Base-by-base conservation (phyloP, 2,329 filamentous ascomycete genomes). In the Colletotrichum sp. region DNA sequence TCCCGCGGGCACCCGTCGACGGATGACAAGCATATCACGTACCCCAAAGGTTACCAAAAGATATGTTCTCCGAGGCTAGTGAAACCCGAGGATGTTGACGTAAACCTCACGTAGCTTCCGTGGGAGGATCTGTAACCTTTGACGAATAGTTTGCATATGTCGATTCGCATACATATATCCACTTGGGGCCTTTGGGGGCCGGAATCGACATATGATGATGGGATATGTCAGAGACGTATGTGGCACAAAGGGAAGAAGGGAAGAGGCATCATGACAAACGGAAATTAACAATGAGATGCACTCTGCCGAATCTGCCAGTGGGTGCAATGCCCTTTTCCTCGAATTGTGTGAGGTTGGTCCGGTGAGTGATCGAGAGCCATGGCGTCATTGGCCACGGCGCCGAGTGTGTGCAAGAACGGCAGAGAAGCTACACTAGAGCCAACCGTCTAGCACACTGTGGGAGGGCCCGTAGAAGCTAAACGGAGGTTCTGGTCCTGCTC, bases 361-460 rank as follows among this genome's bases (percentile, higher is more conserved):
- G 49, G 44, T 26, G 9, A 36, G 49, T 15, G 18, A 55, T 30
- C 55, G 52, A 39, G 34, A 62, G 30, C 57, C 15, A 69, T 76
- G 74, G 74, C 74, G 74, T 76, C 74, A 76, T 76, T 60, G 64
- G 64, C 73, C 36, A 15, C 32, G 30, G 34, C 12, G 49, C 34
- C 28, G 68, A 66, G 34, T 30, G 26, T 32, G 39, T 21, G 60
- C n/a, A 24, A 39, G n/a, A 24, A 30, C 32, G 16, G n/a, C 26
- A 59, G 59, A 72, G 64, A 55, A 44, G 64, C 73, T 60, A 12
- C 57, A 49, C n/a, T 21, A 68, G 72, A 65, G 64, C 30, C 52
- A 28, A 57, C 44, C 55, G 32, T 26, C 55, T n/a, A n/a, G 18
- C 52, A 44, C 70, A 75, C 72, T 59, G 36, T 60, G 34, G 44